Base-by-base conservation (phyloP, 805 yeast species). In the Barnettozyma californica region DNA sequence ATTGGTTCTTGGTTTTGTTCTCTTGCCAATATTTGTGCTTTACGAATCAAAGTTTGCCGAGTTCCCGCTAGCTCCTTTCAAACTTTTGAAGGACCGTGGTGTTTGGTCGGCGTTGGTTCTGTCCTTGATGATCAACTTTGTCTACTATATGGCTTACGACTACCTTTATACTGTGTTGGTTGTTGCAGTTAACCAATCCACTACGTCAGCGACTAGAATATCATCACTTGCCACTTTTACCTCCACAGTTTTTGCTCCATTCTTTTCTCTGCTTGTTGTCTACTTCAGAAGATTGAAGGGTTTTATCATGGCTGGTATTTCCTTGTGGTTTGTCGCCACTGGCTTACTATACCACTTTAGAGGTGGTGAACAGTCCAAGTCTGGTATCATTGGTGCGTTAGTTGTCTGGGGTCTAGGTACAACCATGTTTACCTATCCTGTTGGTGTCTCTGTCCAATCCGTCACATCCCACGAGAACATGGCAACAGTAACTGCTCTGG, bases 121-220 rank as follows among this genome's bases (percentile, higher is more conserved):
- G 52, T 83, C 79, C 3, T 64, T 83, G 49, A 65, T 84, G 52
- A 70, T 83, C 50, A 77, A 83, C 66, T 75, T 81, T 59, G 69
- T 81, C 46, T 83, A 77, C 76, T 76, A 80, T 63, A 77, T 84
- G 83, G 88, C 84, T 45, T 78, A 80, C 51, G 86, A 81, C 56
- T 86, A 75, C 63, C 63, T 86, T 64, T 84, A 81, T 65, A 75
- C 90, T 0, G 83, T 84, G 20, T 68, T 86, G 51, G 57, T 79
- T 41, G 87, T 84, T 27, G 83, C 84, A 4, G 76, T 84, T 60
- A 68, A 78, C 57, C 81, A 83, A 59, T 67, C 81, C 14, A 62
- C 71, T 42, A 70, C 67, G 31, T 79, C 90, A 9, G 91, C 89
- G 18, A 77, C 81, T 10, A 73, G 87, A 62, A 82, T 84, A 58